A percentile compares a stretch with the other conserved stretches of the same genome.
These are phyloP conservation scores for Evansstolkia leycettana DNA, from an alignment of 495 filamentous ascomycete species.

Conservation along the genomic window DNA sequence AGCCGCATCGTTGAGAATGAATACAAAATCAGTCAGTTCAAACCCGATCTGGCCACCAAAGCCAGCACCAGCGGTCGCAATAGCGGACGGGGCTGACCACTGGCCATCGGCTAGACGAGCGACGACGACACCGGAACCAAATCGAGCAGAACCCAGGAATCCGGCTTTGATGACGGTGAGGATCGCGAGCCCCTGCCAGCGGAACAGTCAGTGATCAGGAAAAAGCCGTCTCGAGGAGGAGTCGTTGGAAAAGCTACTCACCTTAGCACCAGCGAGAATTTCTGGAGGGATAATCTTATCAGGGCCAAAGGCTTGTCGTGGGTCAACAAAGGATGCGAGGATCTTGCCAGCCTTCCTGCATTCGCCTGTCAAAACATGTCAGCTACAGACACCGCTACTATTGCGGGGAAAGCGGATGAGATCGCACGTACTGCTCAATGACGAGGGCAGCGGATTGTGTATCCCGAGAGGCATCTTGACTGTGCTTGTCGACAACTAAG, in stretches of 20 bases:
- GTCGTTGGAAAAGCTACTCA: conserved; percentile 23
- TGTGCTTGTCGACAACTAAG: neutral
- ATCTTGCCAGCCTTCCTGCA: conserved; percentile 91
- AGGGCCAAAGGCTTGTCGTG: conserved; percentile 84
- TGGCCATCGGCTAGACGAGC: conserved; percentile 81
- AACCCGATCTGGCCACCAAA: conserved; percentile 96
- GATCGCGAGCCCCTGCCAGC: conserved; percentile 71
- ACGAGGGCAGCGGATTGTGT: conserved; percentile 57
- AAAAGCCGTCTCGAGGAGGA: neutral
- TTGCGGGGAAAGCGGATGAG: conserved; percentile 27
- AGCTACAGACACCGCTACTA: conserved; percentile 16
- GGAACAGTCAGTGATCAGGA: neutral
- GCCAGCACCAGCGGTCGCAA: conserved; percentile 79
- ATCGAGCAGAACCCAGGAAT: conserved; percentile 84
- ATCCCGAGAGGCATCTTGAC: conserved; percentile 47
- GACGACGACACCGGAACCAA: conserved; percentile 88
- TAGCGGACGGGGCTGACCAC: conserved; percentile 92
- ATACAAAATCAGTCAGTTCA: conserved; percentile 97
- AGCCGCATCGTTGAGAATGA: conserved; percentile 87
- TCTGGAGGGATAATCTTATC: conserved; percentile 95
- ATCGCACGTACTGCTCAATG: conserved; percentile 43
- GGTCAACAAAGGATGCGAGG: conserved; percentile 88
- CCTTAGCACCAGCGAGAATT: conserved; percentile 84
- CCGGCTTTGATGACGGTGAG: conserved; percentile 93
- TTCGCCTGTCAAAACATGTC: conserved; percentile 44